Base-by-base conservation (phyloP, 495 filamentous ascomycete species). In the Clavariopsis aquatica region DNA sequence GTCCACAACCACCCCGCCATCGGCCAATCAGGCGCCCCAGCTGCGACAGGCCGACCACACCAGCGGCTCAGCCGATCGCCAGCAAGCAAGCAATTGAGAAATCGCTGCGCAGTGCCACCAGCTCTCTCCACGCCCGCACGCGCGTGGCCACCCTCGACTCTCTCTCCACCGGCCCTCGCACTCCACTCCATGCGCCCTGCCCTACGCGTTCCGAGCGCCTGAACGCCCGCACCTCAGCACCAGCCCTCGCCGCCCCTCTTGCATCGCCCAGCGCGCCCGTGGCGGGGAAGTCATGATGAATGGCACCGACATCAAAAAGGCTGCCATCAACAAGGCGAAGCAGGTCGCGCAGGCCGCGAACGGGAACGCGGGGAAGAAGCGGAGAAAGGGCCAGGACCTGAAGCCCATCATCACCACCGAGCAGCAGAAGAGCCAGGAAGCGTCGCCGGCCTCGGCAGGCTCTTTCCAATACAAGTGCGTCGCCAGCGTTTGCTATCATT, bases 321-420 rank as follows among this genome's bases (percentile, higher is more conserved):
- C 86, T 45, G 86, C 87, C 64, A 82, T 90, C 74, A 89, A 86
- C 75, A 91, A 90, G 77, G 89, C 86, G 57, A 91, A 91, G 78
- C 85, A 90, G 76, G 76, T 71, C 24, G 78, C 78, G 46, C 71
- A 75, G 54, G 71, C 69, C 59, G 75, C 71, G 55, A 75, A 76
- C 68, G 74, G 76, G 60, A 78, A 74, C 54, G 74, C 70, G 64
- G 49, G 74, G 62, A 72, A 77, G 62, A 72, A 78, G 73, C 73
- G 76, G 54, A 61, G 77, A 36, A 76, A 76, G 62, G 75, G 76
- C 47, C 71, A 75, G 64, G 75, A 75, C 41, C 64, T 77, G 65
- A 77, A 77, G 66, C 70, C 74, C 60, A 71, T 75, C 57, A 73
- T 76, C 71, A 77, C 74, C 24, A 75, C 76, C 31, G 55, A 75